Evolutionary conservation across 2,329 filamentous ascomycete species (phyloP), one percentile per base, ranked within the genome.

Genomic region (Neofusicoccum umdonicola): DNA sequence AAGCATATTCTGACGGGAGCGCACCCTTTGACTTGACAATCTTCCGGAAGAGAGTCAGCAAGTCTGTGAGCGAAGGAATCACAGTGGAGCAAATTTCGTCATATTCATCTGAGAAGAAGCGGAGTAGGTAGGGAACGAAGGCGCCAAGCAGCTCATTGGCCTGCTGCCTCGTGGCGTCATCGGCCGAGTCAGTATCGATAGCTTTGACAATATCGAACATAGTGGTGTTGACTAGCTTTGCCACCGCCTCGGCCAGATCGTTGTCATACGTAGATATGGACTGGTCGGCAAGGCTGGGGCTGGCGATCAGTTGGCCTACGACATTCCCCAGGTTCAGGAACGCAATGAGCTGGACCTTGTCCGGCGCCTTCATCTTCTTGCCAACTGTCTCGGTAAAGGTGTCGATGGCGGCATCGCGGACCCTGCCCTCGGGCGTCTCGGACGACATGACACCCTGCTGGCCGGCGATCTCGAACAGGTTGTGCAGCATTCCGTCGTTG

Each of bases 71-170:
- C 42, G 92, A 94, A 22, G 93, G 91, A 67, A 99, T 96, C 65
- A 98, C 92, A 12, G 92, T 95, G 41, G 93, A 96, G 82, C 95
- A 98, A 70, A 99, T 90, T 80, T 99, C 95, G 77, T 99, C 95
- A 76, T 96, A 99, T 75, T 99, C 93, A 77, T 99, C 95, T 27
- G 93, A 91, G 79, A 99, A 97, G 82, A 97, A 97, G 44, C 94
- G 91, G 58, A 99, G 83, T 12, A 98, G 84, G 70, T 93, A 90
- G 0, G 93, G 92, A 34, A 97, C 82, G 76, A 98, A 98, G 45
- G 87, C 86, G 73, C 90, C 90, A 62, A 98, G 83, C 66, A 96
- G 86, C 70, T 90, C 88, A 70, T 95, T 92, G 58, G 95, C 94
- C 71, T 88, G 90, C 51, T 85, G 84, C 70, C 87, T 88, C 31